Evolutionary conservation across 1,139 yeast genomes (phyloP), one percentile per base, ranked within the genome.

Genomic region (Wickerhamomyces sp.): DNA sequence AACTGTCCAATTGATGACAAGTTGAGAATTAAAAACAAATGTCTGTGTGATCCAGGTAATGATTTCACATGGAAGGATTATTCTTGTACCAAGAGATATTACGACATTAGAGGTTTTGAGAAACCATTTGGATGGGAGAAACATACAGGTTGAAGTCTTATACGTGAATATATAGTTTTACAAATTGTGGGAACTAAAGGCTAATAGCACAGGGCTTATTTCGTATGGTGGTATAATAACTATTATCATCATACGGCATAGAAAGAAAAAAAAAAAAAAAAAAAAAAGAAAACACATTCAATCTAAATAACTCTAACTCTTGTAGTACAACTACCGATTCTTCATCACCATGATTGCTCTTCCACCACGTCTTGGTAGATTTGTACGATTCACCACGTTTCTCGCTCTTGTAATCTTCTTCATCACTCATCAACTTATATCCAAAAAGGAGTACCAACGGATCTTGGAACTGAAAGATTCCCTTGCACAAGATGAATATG

Each of bases 21-120:
- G 20, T 58, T 73, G 26, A 72, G 88, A 57, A 35, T 47, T 25
- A 55, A 55, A 24, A 72, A 76, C 57, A 78, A 70, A 51, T 85
- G 95, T 68, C 67, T 70, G 38, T 85, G 95, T 65, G 63, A 80
- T 49, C 89, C 91, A 23, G 54, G 61, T n/a, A 70, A 80, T 16
- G 95, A 87, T 62, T 49, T 51, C 41, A 80, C 95, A 31, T 88
- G 89, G 86, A 75, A 75, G 55, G 86, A 81, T 26, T 89, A 84
- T 64, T 81, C 94, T 12, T 89, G 96, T 67, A 82, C 91, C 24
- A 68, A 78, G 45, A 72, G 78, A 55, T 89, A 70, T 67, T 84
- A 74, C 65, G 71, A 73, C 34, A 67, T 79, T 41, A 72, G 72
- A 57, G 74, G 74, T 39, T 59, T 79, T 47, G 67, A 70, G 42